phyloP scores from a whole-genome alignment of 2,329 filamentous ascomycete species.

The Claviceps pazoutovae region DNA sequence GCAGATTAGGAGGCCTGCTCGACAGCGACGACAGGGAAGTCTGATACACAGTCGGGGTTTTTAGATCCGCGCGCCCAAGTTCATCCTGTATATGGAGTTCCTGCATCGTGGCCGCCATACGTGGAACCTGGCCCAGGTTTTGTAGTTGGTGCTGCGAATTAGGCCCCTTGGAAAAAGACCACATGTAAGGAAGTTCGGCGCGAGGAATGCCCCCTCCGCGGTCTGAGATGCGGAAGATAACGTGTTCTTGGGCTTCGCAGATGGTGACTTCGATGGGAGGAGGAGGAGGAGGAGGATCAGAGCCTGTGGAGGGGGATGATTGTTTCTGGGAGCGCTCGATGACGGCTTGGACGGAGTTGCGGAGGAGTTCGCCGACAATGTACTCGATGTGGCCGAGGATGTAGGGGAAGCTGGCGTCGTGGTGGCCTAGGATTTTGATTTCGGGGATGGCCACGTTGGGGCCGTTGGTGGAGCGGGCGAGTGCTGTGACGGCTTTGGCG shows the following conservation, averaged over 20 bases:
- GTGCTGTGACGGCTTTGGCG: conserved; percentile 57
- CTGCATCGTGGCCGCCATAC: conserved; percentile 86
- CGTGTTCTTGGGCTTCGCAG: conserved; percentile 85
- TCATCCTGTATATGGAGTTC: conserved; percentile 50
- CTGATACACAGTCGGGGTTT: conserved; percentile 24
- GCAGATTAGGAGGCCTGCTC: conserved; percentile 69
- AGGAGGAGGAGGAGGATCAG: conserved; percentile 47
- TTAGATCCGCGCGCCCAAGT: conserved; percentile 26
- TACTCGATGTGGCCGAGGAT: conserved; percentile 95
- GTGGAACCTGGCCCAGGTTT: conserved; percentile 76
- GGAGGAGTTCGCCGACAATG: conserved; percentile 85
- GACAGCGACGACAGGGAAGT: conserved; percentile 69
- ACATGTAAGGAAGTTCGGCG: conserved; percentile 75
- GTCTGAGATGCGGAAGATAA: conserved; percentile 92
- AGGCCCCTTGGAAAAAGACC: conserved; percentile 93
- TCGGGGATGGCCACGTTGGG: conserved; percentile 59
- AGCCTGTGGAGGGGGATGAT: conserved; percentile 36
- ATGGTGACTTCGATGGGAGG: conserved; percentile 88
- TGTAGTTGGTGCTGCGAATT: conserved; percentile 63
- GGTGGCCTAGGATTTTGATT: conserved; percentile 70
- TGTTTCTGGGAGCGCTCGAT: conserved; percentile 54
- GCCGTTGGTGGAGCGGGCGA: conserved; percentile 64
- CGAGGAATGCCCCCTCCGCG: conserved; percentile 83
- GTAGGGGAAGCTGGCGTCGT: conserved; percentile 86
- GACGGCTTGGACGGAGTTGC: conserved; percentile 88